phyloP scores from a whole-genome alignment of 257 asterid species.

The Solanum sitiens region DNA sequence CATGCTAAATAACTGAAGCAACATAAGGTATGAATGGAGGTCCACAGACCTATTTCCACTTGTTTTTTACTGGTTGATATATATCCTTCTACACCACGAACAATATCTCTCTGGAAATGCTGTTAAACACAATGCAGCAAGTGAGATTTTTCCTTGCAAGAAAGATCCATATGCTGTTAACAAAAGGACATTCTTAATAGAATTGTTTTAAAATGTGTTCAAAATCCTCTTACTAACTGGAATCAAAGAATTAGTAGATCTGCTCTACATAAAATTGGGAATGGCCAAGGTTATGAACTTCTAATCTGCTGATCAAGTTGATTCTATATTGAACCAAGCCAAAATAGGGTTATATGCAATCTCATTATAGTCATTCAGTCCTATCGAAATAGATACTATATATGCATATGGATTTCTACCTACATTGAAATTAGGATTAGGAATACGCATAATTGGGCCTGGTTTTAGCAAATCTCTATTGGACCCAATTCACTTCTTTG shows the following conservation, averaged over 20 bases:
- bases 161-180: neutral
- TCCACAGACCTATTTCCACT: constrained; percentile 68
- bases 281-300: neutral
- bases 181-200: neutral
- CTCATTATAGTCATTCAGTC: neutral
- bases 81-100: constrained; percentile 78
- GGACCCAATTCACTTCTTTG: neutral
- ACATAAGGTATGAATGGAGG: constrained; percentile 2
- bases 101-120: constrained; percentile 98
- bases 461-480: neutral
- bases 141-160: neutral
- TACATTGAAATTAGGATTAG: neutral
- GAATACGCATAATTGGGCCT: neutral
- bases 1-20: constrained; percentile 5
- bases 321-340: neutral
- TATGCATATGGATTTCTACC: neutral
- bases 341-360: neutral
- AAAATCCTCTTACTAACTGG: neutral
- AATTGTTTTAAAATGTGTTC: neutral
- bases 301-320: neutral
- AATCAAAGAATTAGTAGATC: neutral
- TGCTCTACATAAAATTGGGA: neutral
- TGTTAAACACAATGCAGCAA: constrained; percentile 35
- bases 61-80: constrained; percentile 64
- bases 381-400: neutral